Conservation (phyloP, 768 basidiomycete genomes). For the Rhizopogon salebrosus region DNA sequence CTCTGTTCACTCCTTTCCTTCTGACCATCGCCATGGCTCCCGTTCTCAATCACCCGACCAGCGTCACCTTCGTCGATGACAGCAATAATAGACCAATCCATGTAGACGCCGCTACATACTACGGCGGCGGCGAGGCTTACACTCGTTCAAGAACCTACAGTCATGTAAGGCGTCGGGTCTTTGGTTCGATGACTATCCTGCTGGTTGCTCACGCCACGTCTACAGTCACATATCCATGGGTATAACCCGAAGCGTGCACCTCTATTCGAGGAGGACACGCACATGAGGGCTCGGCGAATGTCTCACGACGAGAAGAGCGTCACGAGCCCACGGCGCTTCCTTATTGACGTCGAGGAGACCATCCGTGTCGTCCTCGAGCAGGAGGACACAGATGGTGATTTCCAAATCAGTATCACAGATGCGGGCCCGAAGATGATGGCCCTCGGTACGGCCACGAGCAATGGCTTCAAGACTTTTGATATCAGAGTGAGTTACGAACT, state of each 20-base stretch:
- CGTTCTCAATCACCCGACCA: slow-evolving; percentile 55
- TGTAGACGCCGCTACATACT: slow-evolving; percentile 75
- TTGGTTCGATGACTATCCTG: slow-evolving; percentile 2
- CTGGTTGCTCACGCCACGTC: slow-evolving; percentile 16
- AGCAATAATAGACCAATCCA: slow-evolving; percentile 41
- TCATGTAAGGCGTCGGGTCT: slow-evolving; percentile 45
- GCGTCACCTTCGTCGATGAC: slow-evolving; percentile 66
- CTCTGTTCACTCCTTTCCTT: slow-evolving; percentile 4
- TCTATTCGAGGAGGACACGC: slow-evolving; percentile 73
- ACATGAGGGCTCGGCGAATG: slow-evolving; percentile 69
- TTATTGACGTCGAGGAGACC: slow-evolving; percentile 97
- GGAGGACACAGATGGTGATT: slow-evolving; percentile 96
- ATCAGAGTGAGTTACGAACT: slow-evolving; percentile 58
- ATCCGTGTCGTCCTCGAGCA: slow-evolving; percentile 95
- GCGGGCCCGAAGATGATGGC: slow-evolving; percentile 96
- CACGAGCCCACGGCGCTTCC: slow-evolving; percentile 78
- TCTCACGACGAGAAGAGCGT: slow-evolving; percentile 91
- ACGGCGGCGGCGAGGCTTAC: slow-evolving; percentile 73
- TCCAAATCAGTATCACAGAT: slow-evolving; percentile 94
- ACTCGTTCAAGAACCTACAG: slow-evolving; percentile 87
- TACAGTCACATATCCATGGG: slow-evolving; percentile 65
- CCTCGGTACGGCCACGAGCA: slow-evolving; percentile 93
- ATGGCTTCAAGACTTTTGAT: slow-evolving; percentile 97
- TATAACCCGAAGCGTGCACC: slow-evolving; percentile 68
- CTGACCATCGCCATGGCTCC: slow-evolving; percentile 50